Evolutionary conservation across 768 basidiomycete genomes (phyloP), one percentile per base, ranked within the genome.

Genomic region (Tylopilus vinaceipallidus): DNA sequence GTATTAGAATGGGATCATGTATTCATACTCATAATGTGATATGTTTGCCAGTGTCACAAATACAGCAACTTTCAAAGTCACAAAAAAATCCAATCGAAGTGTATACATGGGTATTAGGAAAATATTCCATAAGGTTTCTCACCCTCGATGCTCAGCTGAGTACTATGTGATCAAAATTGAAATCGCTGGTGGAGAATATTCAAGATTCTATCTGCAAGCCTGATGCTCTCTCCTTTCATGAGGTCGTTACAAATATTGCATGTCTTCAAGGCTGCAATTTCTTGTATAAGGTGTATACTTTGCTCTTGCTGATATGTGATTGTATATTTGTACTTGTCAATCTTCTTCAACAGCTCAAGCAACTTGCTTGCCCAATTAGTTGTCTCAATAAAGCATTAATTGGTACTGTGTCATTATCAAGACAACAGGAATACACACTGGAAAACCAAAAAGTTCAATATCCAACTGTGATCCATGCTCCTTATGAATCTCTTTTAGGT

Each of bases 101-200:
- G 33, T 22, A 44, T 11, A 36, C 8, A 17, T 19, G 26, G 38
- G n/a, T n/a, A 38, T 22, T 11, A 23, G 23, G 30, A 29, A 23
- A 17, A 4, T 8, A 19, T 12, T n/a, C 27, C 17, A 46, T 9
- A 9, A 30, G 29, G 9, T 0, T 13, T 42, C 19, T 2, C 11
- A 32, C 16, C 3, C n/a, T n/a, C n/a, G n/a, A n/a, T n/a, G n/a
- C n/a, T n/a, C n/a, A n/a, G n/a, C n/a, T n/a, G n/a, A n/a, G n/a
- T n/a, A n/a, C n/a, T n/a, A n/a, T n/a, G n/a, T n/a, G n/a, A n/a
- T n/a, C n/a, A n/a, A n/a, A n/a, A n/a, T n/a, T n/a, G n/a, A n/a
- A 57, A 58, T 20, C 66, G 64, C 26, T 70, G 66, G 3, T 23
- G 23, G 22, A 68, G 52, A 40, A 68, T 58, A 12, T 55, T 45